phyloP scores from a whole-genome alignment of 2,329 filamentous ascomycete genomes.

The Fusarium sacchari region DNA sequence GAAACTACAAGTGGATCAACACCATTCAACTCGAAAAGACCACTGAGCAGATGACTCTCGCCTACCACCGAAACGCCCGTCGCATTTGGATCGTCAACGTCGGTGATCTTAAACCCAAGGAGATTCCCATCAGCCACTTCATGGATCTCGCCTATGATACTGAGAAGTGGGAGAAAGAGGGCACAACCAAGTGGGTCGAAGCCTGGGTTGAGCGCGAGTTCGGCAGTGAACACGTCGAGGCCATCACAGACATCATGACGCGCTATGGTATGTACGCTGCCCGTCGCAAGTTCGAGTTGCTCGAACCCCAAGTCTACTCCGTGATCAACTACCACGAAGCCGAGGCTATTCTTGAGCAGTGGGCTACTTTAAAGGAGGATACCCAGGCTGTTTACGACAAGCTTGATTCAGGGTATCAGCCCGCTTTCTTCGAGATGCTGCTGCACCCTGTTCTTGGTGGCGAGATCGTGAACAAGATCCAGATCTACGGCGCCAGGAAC shows the following conservation, averaged over 20 bases:
- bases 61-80: conserved; percentile 59
- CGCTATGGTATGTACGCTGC: conserved; percentile 65
- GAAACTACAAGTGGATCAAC: conserved; percentile 72
- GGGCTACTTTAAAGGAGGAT: conserved; percentile 58
- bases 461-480: conserved; percentile 62
- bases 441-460: conserved; percentile 69
- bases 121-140: conserved; percentile 65
- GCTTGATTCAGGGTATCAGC: conserved; percentile 55
- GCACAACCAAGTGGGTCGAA: conserved; percentile 53
- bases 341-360: conserved; percentile 62
- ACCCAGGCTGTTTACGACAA: conserved; percentile 58
- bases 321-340: conserved; percentile 70
- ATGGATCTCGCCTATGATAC: conserved; percentile 68
- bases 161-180: conserved; percentile 45
- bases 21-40: conserved; percentile 42
- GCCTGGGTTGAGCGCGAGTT: conserved; percentile 64
- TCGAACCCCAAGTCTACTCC: conserved; percentile 66
- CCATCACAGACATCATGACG: conserved; percentile 56
- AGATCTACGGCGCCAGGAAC: conserved; percentile 59
- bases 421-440: conserved; percentile 69
- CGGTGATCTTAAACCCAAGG: conserved; percentile 69
- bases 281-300: conserved; percentile 68
- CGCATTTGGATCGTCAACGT: conserved; percentile 72
- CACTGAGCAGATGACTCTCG: conserved; percentile 57
- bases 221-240: conserved; percentile 54